Evolutionary conservation across 2,329 filamentous ascomycete genomes (phyloP).

Genomic region (Erysiphe neolycopersici): DNA sequence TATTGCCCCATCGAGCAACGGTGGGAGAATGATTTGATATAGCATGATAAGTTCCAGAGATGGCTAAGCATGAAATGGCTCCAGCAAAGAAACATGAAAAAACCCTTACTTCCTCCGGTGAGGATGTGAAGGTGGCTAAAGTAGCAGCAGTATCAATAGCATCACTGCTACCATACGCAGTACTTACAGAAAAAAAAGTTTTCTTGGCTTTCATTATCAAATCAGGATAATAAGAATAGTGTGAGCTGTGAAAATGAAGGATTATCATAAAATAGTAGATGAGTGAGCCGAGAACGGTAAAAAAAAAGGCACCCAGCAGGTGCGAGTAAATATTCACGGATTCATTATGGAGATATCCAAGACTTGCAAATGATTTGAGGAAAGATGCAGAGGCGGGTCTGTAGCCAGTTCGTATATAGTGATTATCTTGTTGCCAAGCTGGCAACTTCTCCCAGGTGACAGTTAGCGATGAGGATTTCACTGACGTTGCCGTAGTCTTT

Average conservation of each 20-base stretch:
- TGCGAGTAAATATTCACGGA: constrained; percentile 49
- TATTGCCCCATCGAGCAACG: constrained; percentile 66
- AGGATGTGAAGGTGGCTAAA: no score
- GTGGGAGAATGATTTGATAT: constrained; percentile 58
- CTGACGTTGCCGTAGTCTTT: no score
- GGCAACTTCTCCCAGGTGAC: constrained; percentile 25
- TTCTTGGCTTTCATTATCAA: no score
- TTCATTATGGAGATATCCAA: constrained; percentile 34
- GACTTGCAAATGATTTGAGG: constrained; percentile 25
- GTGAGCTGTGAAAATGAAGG: no score
- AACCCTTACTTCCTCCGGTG: constrained; percentile 21
- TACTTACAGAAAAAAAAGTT: constrained; percentile 13
- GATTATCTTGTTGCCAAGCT: constrained; percentile 34
- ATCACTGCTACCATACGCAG: constrained; percentile 38
- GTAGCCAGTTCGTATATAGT: constrained; percentile 40
- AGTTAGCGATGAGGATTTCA: constrained; percentile 4
- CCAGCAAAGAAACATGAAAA: constrained; percentile 61
- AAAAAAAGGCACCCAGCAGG: constrained; percentile 34
- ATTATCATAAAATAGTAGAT: constrained; percentile 25
- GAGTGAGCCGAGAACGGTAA: constrained; percentile 22
- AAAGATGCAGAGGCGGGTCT: constrained; percentile 35
- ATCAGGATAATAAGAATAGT: no score
- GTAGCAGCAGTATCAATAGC: constrained; percentile 20
- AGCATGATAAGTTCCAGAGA: constrained; percentile 67
- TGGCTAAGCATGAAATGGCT: constrained; percentile 43